Evolutionary conservation across 2,329 filamentous ascomycete genomes (phyloP), one percentile per base, ranked within the genome.

Genomic region (Venturia aucupariae): DNA sequence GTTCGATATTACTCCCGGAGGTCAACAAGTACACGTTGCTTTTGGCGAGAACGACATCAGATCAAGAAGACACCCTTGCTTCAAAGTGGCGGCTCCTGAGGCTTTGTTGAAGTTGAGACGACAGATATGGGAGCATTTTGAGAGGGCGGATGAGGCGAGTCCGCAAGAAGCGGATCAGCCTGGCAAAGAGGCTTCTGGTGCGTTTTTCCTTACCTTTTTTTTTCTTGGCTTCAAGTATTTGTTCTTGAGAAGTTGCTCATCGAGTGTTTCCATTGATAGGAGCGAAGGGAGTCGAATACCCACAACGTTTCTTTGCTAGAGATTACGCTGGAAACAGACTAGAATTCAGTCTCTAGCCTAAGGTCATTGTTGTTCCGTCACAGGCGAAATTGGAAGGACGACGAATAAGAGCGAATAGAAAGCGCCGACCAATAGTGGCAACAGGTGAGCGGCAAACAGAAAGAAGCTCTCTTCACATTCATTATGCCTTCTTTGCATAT

Each of bases 231-330:
- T 8, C 8, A 15, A 3, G 22, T 27, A 27, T 0, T 27, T 4
- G 17, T 4, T n/a, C 3, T 19, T 24, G n/a, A 10, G 27, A 13
- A 24, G 15, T 8, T 60, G 41, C 59, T 60, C 13, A 60, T 38
- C 13, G 0, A 22, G 4, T 22, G n/a, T 38, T 39, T 27, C 8
- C 27, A 13, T 4, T 3, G 27, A 60, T 32, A 81, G 80, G 83
- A 2, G 73, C 76, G 0, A 75, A 83, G 69, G 84, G 83, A 0
- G 79, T 80, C 0, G 85, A 87, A 71, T 86, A 85, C 68, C 84
- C 85, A 0, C 76, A 74, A 42, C 76, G 85, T 17, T 88, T 88
- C 71, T 88, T 88, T 71, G 84, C 83, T 0, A 78, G 76, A 64
- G 76, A 77, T 66, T 77, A 71, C 67, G 75, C 75, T 30, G 75